Evolutionary conservation across 2,329 filamentous ascomycete genomes (phyloP).

Genomic region (Fusarium sp.): DNA sequence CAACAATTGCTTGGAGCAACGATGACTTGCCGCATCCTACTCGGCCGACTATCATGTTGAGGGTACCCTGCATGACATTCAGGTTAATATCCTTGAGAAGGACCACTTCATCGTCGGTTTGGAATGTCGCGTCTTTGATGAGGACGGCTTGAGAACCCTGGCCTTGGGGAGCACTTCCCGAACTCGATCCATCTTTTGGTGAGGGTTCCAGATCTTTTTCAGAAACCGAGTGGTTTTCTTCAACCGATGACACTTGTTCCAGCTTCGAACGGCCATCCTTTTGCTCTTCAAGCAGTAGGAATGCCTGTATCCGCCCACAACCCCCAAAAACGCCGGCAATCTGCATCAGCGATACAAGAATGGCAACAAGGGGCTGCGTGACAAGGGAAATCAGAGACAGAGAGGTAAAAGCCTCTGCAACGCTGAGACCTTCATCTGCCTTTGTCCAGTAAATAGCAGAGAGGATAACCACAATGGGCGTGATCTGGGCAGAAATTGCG

Average conservation of each 20-base stretch:
- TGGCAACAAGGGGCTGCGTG: slow-evolving; percentile 45
- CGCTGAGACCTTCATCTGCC: slow-evolving; percentile 42
- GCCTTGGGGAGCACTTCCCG: not conserved
- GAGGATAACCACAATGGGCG: slow-evolving; percentile 48
- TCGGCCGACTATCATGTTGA: slow-evolving; percentile 53
- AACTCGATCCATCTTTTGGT: not conserved
- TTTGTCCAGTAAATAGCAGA: slow-evolving; percentile 48
- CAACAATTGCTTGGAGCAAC: slow-evolving; percentile 51
- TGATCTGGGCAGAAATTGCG: slow-evolving; percentile 43
- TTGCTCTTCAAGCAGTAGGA: slow-evolving; percentile 44
- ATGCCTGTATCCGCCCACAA: slow-evolving; percentile 47
- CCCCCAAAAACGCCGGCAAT: slow-evolving; percentile 48
- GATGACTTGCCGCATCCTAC: slow-evolving; percentile 58
- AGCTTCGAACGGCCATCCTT: slow-evolving; percentile 2
- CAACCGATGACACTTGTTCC: not conserved
- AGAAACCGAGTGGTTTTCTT: not conserved
- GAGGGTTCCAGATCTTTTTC: not conserved
- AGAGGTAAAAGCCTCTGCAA: slow-evolving; percentile 50
- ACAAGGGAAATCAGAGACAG: slow-evolving; percentile 50
- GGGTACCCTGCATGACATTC: slow-evolving; percentile 15
- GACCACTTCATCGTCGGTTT: slow-evolving; percentile 13
- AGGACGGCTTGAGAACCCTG: not conserved
- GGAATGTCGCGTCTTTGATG: slow-evolving; percentile 26
- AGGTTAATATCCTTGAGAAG: slow-evolving; percentile 43
- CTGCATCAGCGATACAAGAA: slow-evolving; percentile 48